Percentiles rank a stretch among this genome's conserved stretches.
These are phyloP conservation scores for Mortierella sp. DNA, from an alignment of 371 early-diverging fungal genomes.

Conservation along the genomic window DNA sequence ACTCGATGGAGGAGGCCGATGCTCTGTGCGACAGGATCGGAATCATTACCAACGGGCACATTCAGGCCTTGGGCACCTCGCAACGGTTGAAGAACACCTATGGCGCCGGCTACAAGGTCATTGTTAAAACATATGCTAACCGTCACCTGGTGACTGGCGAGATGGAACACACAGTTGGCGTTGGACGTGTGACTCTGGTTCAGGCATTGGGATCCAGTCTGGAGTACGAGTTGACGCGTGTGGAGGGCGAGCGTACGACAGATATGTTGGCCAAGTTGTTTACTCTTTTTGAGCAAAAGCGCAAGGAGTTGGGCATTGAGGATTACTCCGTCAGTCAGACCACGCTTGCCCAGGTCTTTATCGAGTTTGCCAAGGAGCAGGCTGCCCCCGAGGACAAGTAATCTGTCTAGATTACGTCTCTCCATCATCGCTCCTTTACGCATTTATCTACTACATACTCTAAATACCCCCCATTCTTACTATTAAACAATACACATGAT, in stretches of 20 bases:
- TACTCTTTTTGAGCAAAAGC: constrained; percentile 35
- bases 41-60: constrained; percentile 64
- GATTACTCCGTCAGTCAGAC: constrained; percentile 62
- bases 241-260: constrained; percentile 47
- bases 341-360: constrained; percentile 63
- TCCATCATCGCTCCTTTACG: neutral
- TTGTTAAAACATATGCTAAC: constrained; percentile 37
- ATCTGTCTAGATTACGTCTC: neutral
- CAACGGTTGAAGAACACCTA: constrained; percentile 62
- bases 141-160: constrained; percentile 22
- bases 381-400: constrained; percentile 36
- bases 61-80: constrained; percentile 64
- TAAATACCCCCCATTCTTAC: neutral
- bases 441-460: neutral
- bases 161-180: constrained; percentile 44
- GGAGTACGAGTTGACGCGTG: constrained; percentile 54
- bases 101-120: constrained; percentile 60
- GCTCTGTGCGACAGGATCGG: constrained; percentile 64
- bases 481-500: too few relatives aligned
- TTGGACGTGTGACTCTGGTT: constrained; percentile 40
- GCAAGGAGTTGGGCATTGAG: constrained; percentile 37
- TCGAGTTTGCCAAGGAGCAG: constrained; percentile 61
- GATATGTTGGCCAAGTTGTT: constrained; percentile 58
- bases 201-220: constrained; percentile 56
- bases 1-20: constrained; percentile 63